Conservation (phyloP, 441 rosid species). For the Hura crepitans region DNA sequence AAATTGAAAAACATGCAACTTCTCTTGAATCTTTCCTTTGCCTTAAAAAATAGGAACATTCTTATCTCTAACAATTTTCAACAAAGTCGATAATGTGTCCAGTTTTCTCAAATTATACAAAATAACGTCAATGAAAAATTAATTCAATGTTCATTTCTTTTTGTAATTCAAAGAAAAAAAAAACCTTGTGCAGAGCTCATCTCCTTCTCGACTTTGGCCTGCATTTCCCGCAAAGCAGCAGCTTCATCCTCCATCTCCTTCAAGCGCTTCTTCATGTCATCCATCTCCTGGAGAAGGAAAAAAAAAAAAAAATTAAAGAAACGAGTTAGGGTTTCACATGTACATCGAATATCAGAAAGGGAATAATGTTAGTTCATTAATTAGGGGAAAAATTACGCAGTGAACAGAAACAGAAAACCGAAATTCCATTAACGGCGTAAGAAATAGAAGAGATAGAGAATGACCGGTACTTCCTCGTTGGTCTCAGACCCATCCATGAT, state of each 20-base stretch:
- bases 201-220: conserved; percentile 51
- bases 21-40: background rate
- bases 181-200: conserved; percentile 48
- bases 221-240: conserved; percentile 56
- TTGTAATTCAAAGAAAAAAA: background rate
- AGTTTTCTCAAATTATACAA: background rate
- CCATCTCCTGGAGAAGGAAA: conserved; percentile 39
- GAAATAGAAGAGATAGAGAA: background rate
- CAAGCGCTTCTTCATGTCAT: conserved; percentile 50
- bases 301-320: background rate
- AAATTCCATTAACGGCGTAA: background rate
- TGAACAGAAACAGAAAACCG: background rate
- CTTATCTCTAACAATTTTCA: background rate
- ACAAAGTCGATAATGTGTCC: background rate
- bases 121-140: background rate
- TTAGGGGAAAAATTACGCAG: background rate
- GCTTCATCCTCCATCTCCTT: conserved; percentile 66
- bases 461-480: conserved; percentile 15
- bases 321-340: conserved; percentile 12
- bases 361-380: background rate
- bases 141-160: background rate
- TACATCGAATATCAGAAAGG: background rate
- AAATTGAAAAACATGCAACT: background rate
- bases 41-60: background rate
- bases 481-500: conserved; percentile 5